These are phyloP conservation scores for Penicillium turbatum DNA, from an alignment of 495 filamentous ascomycete species.

Conservation along the genomic window DNA sequence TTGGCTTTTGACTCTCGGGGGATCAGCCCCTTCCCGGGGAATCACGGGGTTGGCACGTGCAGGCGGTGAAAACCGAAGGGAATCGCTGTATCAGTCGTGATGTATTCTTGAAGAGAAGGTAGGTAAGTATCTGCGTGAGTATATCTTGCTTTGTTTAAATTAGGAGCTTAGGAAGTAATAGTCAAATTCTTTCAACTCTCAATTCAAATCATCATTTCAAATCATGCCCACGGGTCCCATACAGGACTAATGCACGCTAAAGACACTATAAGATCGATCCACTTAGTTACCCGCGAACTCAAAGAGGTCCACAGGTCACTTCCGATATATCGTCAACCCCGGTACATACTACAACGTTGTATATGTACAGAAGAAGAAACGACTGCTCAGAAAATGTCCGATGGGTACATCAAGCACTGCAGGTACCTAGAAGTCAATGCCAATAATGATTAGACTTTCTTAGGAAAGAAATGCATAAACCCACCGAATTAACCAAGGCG, in stretches of 20 bases:
- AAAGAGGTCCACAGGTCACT: conserved; percentile 1
- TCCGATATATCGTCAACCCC: neutral
- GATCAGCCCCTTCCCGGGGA: neutral
- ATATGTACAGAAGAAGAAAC: conserved; percentile 15
- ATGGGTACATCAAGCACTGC: conserved; percentile 11
- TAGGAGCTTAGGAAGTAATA: too few relatives aligned
- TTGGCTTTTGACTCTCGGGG: neutral
- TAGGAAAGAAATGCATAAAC: conserved; percentile 11
- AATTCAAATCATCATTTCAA: neutral
- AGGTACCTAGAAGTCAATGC: conserved; percentile 17
- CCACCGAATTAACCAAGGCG: conserved; percentile 18
- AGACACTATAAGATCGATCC: neutral
- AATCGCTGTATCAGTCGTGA: too few relatives aligned
- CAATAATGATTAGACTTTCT: conserved; percentile 15
- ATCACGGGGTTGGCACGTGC: conserved; percentile 4
- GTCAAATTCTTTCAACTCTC: too few relatives aligned
- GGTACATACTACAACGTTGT: neutral
- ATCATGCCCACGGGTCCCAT: neutral
- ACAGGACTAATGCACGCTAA: neutral
- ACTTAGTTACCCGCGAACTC: neutral
- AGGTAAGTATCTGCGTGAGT: too few relatives aligned
- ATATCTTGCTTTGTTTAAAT: too few relatives aligned
- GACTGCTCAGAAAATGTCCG: conserved; percentile 20
- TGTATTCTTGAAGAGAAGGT: too few relatives aligned
- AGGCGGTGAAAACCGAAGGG: conserved; percentile 1